Base-by-base conservation (phyloP, 306 rosid genomes). In the Canavalia gladiata region DNA sequence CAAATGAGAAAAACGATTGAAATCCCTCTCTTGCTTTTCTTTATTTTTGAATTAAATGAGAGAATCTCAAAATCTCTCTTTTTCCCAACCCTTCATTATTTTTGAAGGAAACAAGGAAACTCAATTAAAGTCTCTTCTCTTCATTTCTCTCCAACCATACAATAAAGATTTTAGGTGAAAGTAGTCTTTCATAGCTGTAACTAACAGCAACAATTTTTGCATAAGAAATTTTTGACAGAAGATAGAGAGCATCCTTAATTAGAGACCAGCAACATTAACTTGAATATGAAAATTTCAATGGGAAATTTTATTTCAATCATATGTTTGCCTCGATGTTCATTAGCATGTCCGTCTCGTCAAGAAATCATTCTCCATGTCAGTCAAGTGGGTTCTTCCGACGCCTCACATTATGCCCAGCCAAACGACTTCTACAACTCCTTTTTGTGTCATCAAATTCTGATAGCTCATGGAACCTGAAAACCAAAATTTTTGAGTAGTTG, bases 401-500 rank as follows among this genome's bases (percentile, higher is more conserved):
- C 82, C 98, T 89, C 83, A 86, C 87, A 60, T 95, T 95, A 79
- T 93, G 99, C 47, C 97, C 99, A 0, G 92, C 96, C 86, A 95
- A 78, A n/a, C 98, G 92, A 58, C 86, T 88, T 46, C 99, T 91
- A 7, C 99, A 95, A 68, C 99, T 95, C 83, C 91, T 85, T 76
- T 95, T 95, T 2, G 81, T 13, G 8, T 86, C 93, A 85, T 95
- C 99, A 76, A 95, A 95, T 84, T 91, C 97, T 0, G 91, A 35
- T 6, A 93, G 76, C 57, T 82, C 86, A 70, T 95, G 99, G 67
- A 93, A 95, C 83, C 99, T 95, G 76, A 13, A 82, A 77, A 76
- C 59, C 70, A 80, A 25, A 12, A 18, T 65, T 64, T 73, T 58
- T 28, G 43, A 69, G 43, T 80, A 84, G 65, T 45, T 76, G 18